These are phyloP conservation scores for Prunus mira DNA, from an alignment of 306 rosid species.

Conservation along the genomic window DNA sequence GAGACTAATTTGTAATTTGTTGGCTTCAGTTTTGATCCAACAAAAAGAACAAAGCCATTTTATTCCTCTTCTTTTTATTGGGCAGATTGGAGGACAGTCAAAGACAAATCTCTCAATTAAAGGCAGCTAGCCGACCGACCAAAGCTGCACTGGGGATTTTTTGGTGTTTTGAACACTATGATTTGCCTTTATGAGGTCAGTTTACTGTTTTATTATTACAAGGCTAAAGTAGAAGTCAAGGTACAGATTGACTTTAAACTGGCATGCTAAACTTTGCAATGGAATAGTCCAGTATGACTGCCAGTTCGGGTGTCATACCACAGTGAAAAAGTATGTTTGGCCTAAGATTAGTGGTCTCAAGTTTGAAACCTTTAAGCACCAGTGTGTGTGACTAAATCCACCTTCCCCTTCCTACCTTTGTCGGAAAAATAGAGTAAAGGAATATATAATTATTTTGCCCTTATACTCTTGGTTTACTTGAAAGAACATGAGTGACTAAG, in stretches of 20 bases:
- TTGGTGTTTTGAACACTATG: not conserved
- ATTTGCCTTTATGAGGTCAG: not conserved
- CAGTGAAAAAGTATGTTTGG: too few species aligned
- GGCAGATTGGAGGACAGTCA: not conserved
- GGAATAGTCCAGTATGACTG: not conserved
- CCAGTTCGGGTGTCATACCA: not conserved
- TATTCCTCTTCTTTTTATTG: not conserved
- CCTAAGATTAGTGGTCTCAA: too few species aligned
- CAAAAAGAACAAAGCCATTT: not conserved
- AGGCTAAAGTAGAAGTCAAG: slow-evolving; percentile 2
- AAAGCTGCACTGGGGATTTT: slow-evolving; percentile 8
- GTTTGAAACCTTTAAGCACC: too few species aligned
- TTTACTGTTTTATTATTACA: not conserved
- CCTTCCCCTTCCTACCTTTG: too few species aligned
- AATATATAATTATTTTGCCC: too few species aligned
- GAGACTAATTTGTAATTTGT: not conserved
- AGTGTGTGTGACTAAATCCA: too few species aligned
- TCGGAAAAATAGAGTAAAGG: too few species aligned
- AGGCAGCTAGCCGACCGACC: slow-evolving; percentile 10
- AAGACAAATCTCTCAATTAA: not conserved
- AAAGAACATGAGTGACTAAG: too few species aligned
- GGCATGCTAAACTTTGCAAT: too few species aligned
- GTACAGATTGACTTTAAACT: not conserved
- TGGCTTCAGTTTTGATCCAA: not conserved
- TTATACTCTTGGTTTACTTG: too few species aligned